Evolutionary conservation across 495 filamentous ascomycete genomes (phyloP).

Genomic region (Thozetella sp.): DNA sequence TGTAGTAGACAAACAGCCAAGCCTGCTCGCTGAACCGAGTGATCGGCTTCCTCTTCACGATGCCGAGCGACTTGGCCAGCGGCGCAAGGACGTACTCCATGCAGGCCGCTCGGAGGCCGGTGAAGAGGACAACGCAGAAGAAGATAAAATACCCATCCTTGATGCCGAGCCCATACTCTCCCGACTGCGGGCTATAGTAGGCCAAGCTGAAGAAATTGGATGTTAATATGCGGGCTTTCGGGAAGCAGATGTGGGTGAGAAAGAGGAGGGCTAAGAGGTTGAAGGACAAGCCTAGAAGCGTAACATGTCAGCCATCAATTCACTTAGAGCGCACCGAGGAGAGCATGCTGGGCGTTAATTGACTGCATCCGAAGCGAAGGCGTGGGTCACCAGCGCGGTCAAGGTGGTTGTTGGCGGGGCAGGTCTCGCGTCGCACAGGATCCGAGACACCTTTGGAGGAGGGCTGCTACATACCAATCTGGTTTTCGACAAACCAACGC

Average conservation of each 20-base stretch:
- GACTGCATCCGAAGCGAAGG: not conserved
- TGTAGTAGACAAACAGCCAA: conserved; percentile 83
- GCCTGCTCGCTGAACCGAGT: conserved; percentile 91
- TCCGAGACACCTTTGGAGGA: not conserved
- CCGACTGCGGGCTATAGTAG: conserved; percentile 66
- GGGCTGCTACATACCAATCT: conserved; percentile 43
- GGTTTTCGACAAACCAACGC: conserved; percentile 54
- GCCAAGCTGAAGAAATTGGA: conserved; percentile 80
- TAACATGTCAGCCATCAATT: conserved; percentile 4
- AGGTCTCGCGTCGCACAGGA: conserved; percentile 2
- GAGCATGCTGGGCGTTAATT: not conserved
- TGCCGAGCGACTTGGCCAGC: conserved; percentile 61
- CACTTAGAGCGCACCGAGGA: not conserved
- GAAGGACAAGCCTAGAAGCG: conserved; percentile 27
- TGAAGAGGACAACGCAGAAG: conserved; percentile 78
- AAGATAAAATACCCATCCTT: conserved; percentile 76
- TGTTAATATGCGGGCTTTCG: conserved; percentile 70
- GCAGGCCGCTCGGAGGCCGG: conserved; percentile 70
- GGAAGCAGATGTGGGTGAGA: conserved; percentile 74
- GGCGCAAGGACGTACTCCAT: conserved; percentile 83
- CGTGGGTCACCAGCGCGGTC: no score
- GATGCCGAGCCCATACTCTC: conserved; percentile 68
- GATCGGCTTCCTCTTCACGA: conserved; percentile 67
- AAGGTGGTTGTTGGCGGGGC: no score
- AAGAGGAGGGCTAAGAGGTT: conserved; percentile 66